Percentiles rank a stretch among this genome's conserved stretches.
Conservation (phyloP, 2,329 filamentous ascomycete species). For the Fonsecaea monophora region DNA sequence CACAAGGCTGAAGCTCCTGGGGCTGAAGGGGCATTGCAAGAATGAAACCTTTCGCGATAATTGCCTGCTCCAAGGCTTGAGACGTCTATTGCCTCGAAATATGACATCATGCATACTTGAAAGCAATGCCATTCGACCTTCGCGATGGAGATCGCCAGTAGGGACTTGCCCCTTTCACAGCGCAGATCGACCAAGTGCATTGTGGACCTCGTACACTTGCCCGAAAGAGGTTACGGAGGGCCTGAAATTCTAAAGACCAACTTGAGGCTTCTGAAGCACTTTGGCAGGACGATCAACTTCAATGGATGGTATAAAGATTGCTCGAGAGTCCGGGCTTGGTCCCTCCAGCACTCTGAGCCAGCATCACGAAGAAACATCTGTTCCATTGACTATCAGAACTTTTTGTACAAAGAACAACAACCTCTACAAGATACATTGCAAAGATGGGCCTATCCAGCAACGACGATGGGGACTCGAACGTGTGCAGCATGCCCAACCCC, state of each 20-base stretch:
- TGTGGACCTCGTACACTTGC: not conserved
- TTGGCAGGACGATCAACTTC: not conserved
- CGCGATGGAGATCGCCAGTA: not conserved
- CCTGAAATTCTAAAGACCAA: not conserved
- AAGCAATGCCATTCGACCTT: not conserved
- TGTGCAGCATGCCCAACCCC: constrained; percentile 12
- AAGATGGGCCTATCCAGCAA: constrained; percentile 16
- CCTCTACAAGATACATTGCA: not conserved
- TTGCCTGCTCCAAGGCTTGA: not conserved
- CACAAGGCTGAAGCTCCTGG: constrained; percentile 6
- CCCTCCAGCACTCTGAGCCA: not conserved
- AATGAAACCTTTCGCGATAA: not conserved
- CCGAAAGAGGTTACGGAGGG: not conserved
- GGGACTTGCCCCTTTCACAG: not conserved
- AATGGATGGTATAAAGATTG: not conserved
- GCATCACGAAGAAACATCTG: not conserved
- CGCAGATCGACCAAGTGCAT: not conserved
- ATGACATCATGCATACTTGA: not conserved
- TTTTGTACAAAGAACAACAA: not conserved
- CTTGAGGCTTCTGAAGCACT: not conserved
- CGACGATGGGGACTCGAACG: not conserved
- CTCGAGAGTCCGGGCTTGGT: not conserved
- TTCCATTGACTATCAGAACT: not conserved
- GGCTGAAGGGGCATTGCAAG: not conserved
- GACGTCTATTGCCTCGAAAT: not conserved